Evolutionary conservation across 768 basidiomycete genomes (phyloP).

Genomic region (Pulveroboletus ravenelii): DNA sequence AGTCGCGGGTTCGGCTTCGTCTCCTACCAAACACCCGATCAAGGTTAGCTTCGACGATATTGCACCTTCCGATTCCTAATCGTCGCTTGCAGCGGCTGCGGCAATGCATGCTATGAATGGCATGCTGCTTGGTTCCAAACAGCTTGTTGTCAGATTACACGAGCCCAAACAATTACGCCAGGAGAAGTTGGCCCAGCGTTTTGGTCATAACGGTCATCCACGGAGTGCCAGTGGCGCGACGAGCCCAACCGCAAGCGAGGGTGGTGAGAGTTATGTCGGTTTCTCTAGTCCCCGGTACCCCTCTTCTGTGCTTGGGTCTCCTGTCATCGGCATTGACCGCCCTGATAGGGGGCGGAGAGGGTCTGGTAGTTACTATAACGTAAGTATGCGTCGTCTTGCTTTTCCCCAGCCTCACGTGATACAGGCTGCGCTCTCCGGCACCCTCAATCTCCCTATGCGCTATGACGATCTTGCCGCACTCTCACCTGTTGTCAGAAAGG

Average conservation of each 20-base stretch:
- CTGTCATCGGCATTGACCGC: slow-evolving; percentile 49
- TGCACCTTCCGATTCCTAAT: not conserved
- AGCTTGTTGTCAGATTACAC: slow-evolving; percentile 81
- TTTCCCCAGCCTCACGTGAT: slow-evolving; percentile 1
- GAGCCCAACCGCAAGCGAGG: slow-evolving; percentile 79
- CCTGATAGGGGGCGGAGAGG: slow-evolving; percentile 68
- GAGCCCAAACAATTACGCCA: slow-evolving; percentile 90
- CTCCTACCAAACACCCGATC: slow-evolving; percentile 76
- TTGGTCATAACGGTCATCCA: slow-evolving; percentile 74
- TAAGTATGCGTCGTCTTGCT: slow-evolving; percentile 29
- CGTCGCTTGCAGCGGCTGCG: slow-evolving; percentile 46
- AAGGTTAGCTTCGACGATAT: slow-evolving; percentile 45
- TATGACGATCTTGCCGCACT: slow-evolving; percentile 79
- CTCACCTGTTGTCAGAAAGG: slow-evolving; percentile 84
- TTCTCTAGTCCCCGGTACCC: slow-evolving; percentile 70
- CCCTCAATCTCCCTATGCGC: slow-evolving; percentile 77
- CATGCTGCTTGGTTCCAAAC: slow-evolving; percentile 60
- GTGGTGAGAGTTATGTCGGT: slow-evolving; percentile 67
- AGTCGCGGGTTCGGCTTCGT: slow-evolving; percentile 92
- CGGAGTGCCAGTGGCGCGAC: slow-evolving; percentile 79
- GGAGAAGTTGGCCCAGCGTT: slow-evolving; percentile 83
- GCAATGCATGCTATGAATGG: slow-evolving; percentile 86
- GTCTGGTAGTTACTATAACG: slow-evolving; percentile 84
- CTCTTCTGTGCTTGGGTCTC: slow-evolving; percentile 50
- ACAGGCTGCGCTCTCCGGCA: slow-evolving; percentile 78